Base-by-base conservation (phyloP, 192 early-diverging fungal genomes). In the Gryganskiella cystojenkinii region DNA sequence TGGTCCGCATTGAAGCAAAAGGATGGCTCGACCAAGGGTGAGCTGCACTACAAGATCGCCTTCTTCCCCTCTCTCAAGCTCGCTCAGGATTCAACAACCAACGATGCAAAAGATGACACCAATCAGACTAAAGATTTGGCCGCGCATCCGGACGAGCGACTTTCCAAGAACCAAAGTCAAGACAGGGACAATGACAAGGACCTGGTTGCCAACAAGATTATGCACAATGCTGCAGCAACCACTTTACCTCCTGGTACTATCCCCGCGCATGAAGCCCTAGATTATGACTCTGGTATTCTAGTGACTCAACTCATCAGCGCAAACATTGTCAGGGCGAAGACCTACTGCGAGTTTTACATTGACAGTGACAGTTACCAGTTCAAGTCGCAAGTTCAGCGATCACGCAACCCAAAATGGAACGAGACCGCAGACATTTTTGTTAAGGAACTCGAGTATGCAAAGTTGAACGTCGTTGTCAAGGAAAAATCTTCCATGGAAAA, bases 361-460 rank as follows among this genome's bases (percentile, higher is more conserved):
- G 70, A 71, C 56, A 69, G 65, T 45, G 74, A 78, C 27, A 58
- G 22, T 46, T 78, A 61, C 24, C 74, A 78, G 45, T 78, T 64
- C 74, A 68, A 52, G 54, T 78, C 74, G 1, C 66, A 78, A 34
- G 44, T 53, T 22, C 74, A 78, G n/a, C 68, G 69, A 45, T 78
- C 74, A 19, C 65, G 74, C 30, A 68, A 59, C 53, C 74, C 74
- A 20, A 67, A 68, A 20, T 78, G 74, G 56, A 70, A 84, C 54
- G 85, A 86, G 50, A 71, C 70, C 47, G 79, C 63, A 27, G 82
- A 86, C 34, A 84, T 79, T 4, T 86, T 86, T 72, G 80, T 88
- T 47, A 86, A 86, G 51, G 85, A 88, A 42, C 67, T 88, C 67
- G 85, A 88, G 54, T 88, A 82, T n/a, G 83, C 87, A 10, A 83